Percentiles rank a stretch among this genome's conserved stretches.
These are phyloP conservation scores for Phaeosphaeria sp. DNA, from an alignment of 2,329 filamentous ascomycete genomes.

Conservation along the genomic window DNA sequence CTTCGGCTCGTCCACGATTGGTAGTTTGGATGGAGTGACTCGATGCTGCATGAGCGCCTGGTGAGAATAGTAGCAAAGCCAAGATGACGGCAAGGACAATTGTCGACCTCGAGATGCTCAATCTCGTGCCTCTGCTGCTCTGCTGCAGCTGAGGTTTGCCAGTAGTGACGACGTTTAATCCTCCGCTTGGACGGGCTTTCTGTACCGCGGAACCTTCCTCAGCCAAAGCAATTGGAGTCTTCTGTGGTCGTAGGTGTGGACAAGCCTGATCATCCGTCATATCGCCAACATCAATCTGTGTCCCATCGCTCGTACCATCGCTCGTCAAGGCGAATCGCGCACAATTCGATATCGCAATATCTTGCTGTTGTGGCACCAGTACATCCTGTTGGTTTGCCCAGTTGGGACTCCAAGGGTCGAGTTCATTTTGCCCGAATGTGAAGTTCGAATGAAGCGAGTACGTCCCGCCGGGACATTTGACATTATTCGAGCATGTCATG, in stretches of 20 bases:
- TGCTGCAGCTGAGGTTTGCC: conserved; percentile 5
- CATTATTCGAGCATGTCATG: conserved; percentile 26
- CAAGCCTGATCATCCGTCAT: conserved; percentile 8
- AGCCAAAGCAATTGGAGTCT: conserved; percentile 13
- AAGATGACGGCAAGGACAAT: conserved; percentile 15
- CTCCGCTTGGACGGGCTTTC: not conserved
- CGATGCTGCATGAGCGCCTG: conserved; percentile 10
- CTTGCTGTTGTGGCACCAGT: conserved; percentile 23
- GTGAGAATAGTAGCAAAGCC: conserved; percentile 16
- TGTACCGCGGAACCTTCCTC: not conserved
- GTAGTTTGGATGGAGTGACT: conserved; percentile 3
- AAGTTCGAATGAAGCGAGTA: conserved; percentile 29
- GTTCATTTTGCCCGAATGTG: conserved; percentile 30
- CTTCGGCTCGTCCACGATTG: conserved; percentile 10
- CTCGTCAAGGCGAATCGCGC: conserved; percentile 24
- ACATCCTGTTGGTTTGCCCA: conserved; percentile 21
- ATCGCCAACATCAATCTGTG: conserved; percentile 13
- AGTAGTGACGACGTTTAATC: not conserved
- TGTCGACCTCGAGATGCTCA: conserved; percentile 3
- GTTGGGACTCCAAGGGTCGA: conserved; percentile 22
- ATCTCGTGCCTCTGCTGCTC: conserved; percentile 6
- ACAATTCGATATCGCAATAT: conserved; percentile 21
- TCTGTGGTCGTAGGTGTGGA: conserved; percentile 6
- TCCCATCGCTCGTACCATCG: conserved; percentile 30
- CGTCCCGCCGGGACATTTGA: conserved; percentile 22